Evolutionary conservation across 768 basidiomycete species (phyloP), one percentile per base, ranked within the genome.

Genomic region (Megacollybia marginata): DNA sequence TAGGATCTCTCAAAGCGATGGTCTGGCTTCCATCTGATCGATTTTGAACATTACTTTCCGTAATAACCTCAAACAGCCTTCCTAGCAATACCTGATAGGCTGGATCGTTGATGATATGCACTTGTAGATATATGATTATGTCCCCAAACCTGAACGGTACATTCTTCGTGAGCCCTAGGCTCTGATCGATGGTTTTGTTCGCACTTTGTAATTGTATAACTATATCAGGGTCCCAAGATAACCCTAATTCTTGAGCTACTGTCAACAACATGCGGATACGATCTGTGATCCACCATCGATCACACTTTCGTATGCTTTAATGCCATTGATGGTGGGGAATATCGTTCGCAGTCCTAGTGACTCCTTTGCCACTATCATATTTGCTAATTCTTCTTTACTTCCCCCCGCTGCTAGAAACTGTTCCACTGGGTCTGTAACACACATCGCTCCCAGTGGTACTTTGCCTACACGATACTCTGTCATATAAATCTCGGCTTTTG

Each of bases 31-130:
- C 59, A 42, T 61, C 50, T 0, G 7, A 2, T 23, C 38, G 58
- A 47, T 59, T 61, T 8, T 53, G 36, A 5, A 57, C 28, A 1
- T 50, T 18, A 9, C 48, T 53, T 19, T 54, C 46, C 0, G 59
- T 59, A 1, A 62, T 34, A 2, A 56, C 43, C n/a, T 61, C 53
- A 49, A 65, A 65, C 0, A 62, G 48, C 9, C 57, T 28, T 12
- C 65, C 60, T 0, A 66, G 42, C 12, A 66, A 46, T 15, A 63
- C 47, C n/a, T 65, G 52, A 42, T 64, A 66, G 0, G 64, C 56
- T 1, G 64, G 56, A 5, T 46, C 38, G 0, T 50, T 42, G 8
- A 66, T 52, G 9, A 66, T 47, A 46, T 66, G 63, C 1, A 61
- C 55, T 50, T 65, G 65, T 31, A 64, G 34, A 19, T 2, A 67